These are phyloP conservation scores for Bimuria novae-zelandiae DNA, from an alignment of 2,329 filamentous ascomycete genomes.

Conservation along the genomic window DNA sequence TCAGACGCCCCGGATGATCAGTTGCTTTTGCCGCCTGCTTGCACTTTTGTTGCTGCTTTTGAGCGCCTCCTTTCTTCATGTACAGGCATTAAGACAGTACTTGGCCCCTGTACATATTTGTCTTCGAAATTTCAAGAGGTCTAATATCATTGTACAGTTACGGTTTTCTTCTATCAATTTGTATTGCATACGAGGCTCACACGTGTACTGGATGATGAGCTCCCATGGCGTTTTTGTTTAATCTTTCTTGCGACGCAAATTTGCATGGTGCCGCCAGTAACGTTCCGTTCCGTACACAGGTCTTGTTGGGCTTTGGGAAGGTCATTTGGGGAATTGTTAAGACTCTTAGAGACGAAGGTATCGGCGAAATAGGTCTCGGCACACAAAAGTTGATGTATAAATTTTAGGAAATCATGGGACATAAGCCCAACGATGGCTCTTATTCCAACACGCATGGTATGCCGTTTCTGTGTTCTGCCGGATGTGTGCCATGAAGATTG, in stretches of 20 bases:
- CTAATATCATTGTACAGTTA: slow-evolving; percentile 8
- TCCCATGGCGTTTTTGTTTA: slow-evolving; percentile 9
- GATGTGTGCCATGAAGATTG: too few species aligned
- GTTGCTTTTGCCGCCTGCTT: neutral
- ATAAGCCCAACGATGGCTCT: neutral
- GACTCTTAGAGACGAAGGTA: neutral
- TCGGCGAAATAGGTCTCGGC: neutral
- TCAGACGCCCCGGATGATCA: slow-evolving; percentile 53
- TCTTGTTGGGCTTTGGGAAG: neutral
- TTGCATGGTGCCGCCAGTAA: slow-evolving; percentile 8
- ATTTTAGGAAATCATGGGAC: neutral
- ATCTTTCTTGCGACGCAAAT: neutral
- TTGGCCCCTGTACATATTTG: slow-evolving; percentile 7
- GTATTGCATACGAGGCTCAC: slow-evolving; percentile 16
- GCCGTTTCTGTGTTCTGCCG: neutral
- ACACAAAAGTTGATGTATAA: neutral
- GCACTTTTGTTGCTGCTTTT: neutral
- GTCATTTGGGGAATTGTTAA: neutral
- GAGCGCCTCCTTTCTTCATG: slow-evolving; percentile 1
- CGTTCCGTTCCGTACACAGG: too few species aligned
- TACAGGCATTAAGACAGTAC: slow-evolving; percentile 3
- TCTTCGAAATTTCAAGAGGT: slow-evolving; percentile 3
- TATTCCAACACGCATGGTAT: neutral
- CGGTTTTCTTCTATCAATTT: neutral
- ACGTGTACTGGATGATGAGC: slow-evolving; percentile 1